A percentile compares a stretch with the other conserved stretches of the same genome.
These are phyloP conservation scores for Aspergillus hancockii DNA, from an alignment of 495 filamentous ascomycete genomes.

Conservation along the genomic window DNA sequence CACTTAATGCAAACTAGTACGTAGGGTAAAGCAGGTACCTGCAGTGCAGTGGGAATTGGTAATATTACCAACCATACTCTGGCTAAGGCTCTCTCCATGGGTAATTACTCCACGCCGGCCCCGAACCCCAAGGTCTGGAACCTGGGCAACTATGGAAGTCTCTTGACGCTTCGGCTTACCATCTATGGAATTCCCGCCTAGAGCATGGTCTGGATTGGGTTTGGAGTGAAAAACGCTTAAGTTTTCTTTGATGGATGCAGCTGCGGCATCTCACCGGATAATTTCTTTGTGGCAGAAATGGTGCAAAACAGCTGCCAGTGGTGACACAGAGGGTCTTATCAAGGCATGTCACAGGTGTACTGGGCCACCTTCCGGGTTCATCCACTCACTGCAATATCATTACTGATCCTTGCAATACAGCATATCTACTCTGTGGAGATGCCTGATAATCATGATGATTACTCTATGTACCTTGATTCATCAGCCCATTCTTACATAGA, in stretches of 20 bases:
- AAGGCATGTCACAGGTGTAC: neutral
- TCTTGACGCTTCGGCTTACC: slow-evolving; percentile 36
- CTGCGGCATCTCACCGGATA: neutral
- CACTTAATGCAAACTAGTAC: too few relatives aligned
- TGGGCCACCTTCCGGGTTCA: neutral
- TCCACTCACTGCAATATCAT: neutral
- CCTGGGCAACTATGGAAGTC: neutral
- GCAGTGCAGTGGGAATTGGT: neutral
- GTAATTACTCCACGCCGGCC: slow-evolving; percentile 8
- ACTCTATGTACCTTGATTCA: neutral
- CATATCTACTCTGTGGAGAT: neutral
- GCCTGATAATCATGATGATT: neutral
- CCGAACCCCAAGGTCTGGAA: slow-evolving; percentile 24
- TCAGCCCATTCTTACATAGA: neutral
- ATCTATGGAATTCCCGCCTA: slow-evolving; percentile 36
- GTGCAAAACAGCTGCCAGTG: neutral
- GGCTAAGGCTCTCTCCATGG: neutral
- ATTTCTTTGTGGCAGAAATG: neutral
- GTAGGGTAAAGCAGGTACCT: neutral
- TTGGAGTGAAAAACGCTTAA: neutral
- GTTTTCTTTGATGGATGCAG: neutral
- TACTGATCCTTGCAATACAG: neutral
- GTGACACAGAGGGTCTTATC: neutral
- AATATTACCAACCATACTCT: slow-evolving; percentile 1
- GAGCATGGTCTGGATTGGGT: slow-evolving; percentile 5